Evolutionary conservation across 2,329 filamentous ascomycete genomes (phyloP).

Genomic region (Macroventuria anomochaeta): DNA sequence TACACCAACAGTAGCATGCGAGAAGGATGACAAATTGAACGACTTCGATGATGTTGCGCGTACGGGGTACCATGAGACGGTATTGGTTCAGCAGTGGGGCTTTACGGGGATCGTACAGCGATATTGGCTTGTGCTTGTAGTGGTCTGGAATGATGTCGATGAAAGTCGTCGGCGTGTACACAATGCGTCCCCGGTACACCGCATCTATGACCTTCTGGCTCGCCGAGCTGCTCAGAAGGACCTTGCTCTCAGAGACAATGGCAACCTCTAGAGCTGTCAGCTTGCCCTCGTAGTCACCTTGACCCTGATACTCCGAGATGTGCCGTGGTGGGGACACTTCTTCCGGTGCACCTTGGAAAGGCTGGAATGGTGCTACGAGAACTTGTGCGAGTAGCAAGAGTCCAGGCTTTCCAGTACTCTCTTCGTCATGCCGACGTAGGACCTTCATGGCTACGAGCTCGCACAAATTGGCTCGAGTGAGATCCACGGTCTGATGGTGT

Average conservation of each 20-base stretch:
- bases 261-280: slow-evolving; percentile 82
- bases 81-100: slow-evolving; percentile 84
- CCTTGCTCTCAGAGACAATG: slow-evolving; percentile 81
- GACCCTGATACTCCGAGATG: slow-evolving; percentile 54
- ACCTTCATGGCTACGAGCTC: slow-evolving; percentile 81
- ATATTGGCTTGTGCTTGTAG: slow-evolving; percentile 84
- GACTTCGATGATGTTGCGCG: slow-evolving; percentile 76
- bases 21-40: slow-evolving; percentile 75
- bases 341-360: slow-evolving; percentile 80
- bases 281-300: slow-evolving; percentile 62
- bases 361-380: slow-evolving; percentile 81
- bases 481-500: slow-evolving; percentile 82
- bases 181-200: slow-evolving; percentile 79
- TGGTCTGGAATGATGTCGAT: slow-evolving; percentile 85
- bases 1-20: slow-evolving; percentile 72
- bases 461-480: slow-evolving; percentile 77
- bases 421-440: slow-evolving; percentile 78
- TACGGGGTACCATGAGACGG: slow-evolving; percentile 80
- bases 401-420: slow-evolving; percentile 72
- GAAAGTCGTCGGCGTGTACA: slow-evolving; percentile 82
- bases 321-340: slow-evolving; percentile 66
- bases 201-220: slow-evolving; percentile 83
- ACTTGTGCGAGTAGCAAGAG: slow-evolving; percentile 78
- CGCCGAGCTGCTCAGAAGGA: slow-evolving; percentile 76
- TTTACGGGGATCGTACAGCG: slow-evolving; percentile 77